Evolutionary conservation across 2,329 filamentous ascomycete genomes (phyloP), one percentile per base, ranked within the genome.

Genomic region (Aspergillus versicolor): DNA sequence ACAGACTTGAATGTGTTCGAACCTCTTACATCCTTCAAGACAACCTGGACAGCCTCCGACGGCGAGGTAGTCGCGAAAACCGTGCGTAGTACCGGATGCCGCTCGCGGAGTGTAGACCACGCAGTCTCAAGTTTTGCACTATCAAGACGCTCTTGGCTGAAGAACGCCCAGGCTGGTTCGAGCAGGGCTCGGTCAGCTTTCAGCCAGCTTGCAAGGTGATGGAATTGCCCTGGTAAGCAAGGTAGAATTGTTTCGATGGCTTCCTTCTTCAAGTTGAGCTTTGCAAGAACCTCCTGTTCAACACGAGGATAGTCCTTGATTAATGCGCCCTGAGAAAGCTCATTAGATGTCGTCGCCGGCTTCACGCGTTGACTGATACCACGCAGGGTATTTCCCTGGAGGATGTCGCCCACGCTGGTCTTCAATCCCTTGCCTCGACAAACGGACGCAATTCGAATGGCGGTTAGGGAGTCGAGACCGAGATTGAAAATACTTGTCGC

Each of bases 51-150:
- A 21, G 62, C 62, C 34, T 69, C 60, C 6, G 62, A 62, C 5
- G 63, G 34, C 3, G 65, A 66, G 6, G 62, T 54, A 4, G 69
- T 65, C 21, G 65, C 67, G 41, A 75, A 74, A n/a, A 61, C 63
- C 0, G 73, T 75, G 9, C 73, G 66, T 44, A 75, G 58, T 12
- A 74, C 66, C 1, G 70, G 60, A 48, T 74, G 68, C 37, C 67
- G 61, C 54, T 71, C 61, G 21, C 69, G 64, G 12, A 75, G 65
- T 12, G 55, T 52, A 6, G 54, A 52, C 72, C 73, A 75, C 9
- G 73, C 66, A 15, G 60, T 37, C 38, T 62, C 47, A 3, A 75
- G 62, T n/a, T 56, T 61, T 1, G 59, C 59, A 11, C 49, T 47
- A 44, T 74, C 64, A 3, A 75, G 52, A 5, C 61, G 60, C 32